These are phyloP conservation scores for Leishmania mexicana DNA, from an alignment of 208 protist species.

Conservation along the genomic window DNA sequence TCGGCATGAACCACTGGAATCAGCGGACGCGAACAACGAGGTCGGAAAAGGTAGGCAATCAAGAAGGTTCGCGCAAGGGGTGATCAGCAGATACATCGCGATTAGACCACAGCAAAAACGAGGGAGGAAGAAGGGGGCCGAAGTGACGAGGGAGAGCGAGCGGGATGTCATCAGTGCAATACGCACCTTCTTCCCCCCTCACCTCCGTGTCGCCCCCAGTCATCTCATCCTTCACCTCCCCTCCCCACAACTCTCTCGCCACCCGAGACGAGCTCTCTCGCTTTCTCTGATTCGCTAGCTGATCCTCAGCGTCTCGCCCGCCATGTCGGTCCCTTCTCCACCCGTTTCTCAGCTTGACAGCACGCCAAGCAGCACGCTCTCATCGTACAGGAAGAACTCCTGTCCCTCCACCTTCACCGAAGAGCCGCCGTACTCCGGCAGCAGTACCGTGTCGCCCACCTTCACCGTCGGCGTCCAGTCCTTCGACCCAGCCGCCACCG, in stretches of 20 bases:
- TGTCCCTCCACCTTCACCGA: conserved; percentile 92
- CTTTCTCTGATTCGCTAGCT: neutral
- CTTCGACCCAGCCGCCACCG: conserved; percentile 86
- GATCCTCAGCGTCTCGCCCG: neutral
- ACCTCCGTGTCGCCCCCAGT: neutral
- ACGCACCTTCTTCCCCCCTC: neutral
- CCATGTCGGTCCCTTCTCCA: neutral
- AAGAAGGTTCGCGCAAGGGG: neutral
- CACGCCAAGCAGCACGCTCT: conserved; percentile 88
- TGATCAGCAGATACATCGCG: neutral
- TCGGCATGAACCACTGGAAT: neutral
- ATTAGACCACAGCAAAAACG: neutral
- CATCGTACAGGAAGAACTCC: conserved; percentile 93
- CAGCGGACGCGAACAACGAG: neutral
- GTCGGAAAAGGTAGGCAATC: neutral
- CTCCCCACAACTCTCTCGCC: neutral
- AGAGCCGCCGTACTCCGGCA: conserved; percentile 89
- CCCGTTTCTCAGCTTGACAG: conserved; percentile 51
- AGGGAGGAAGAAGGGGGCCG: conserved; percentile 1
- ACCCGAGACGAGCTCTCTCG: neutral
- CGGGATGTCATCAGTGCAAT: neutral
- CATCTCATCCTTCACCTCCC: neutral
- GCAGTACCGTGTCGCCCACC: conserved; percentile 89
- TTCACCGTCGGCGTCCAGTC: conserved; percentile 93
- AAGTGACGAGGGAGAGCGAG: neutral